Base-by-base conservation (phyloP, 2,329 filamentous ascomycete genomes). In the Nemania diffusa region DNA sequence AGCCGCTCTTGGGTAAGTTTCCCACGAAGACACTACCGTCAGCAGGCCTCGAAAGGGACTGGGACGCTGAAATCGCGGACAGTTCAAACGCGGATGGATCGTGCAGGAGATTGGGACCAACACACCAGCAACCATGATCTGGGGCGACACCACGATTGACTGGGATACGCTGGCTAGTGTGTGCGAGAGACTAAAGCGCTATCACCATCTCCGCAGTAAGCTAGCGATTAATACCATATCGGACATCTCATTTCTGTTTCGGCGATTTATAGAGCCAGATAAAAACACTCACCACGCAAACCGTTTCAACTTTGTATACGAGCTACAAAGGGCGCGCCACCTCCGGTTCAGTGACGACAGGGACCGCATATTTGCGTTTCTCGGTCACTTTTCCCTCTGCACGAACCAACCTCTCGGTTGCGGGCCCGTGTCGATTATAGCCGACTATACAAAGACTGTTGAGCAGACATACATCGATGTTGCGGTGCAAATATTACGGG, bases 361-460 rank as follows among this genome's bases (percentile, higher is more conserved):
- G 17, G 61, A 64, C 53, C 51, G 61, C 13, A 53, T 64, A 15
- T 57, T 64, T 20, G 61, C 53, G 2, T 64, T 64, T 51, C 32
- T 64, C 3, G 53, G 61, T 2, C 61, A 57, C 34, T 64, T 44
- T 8, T 64, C 61, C 15, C 32, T 17, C 9, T 44, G 20, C 29
- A 24, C 50, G 40, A 1, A 5, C 17, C 44, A 60, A 3, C 34
- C 34, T 2, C 22, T 44, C 5, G 34, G 2, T 8, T 44, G 55
- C 9, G 55, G 55, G 11, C 53, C 53, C 22, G 29, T 57, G 32
- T 37, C 17, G 5, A 44, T 57, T 17, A 17, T 4, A 13, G 55
- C 55, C 6, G 37, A 58, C 20, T 58, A 58, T 26, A 48, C 56
- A 24, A 48, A 32, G 40, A 46, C 56, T 2, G 29, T 58, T 3